Evolutionary conservation across 2,329 filamentous ascomycete species (phyloP), one percentile per base, ranked within the genome.

Genomic region (Mariannaea elegans): DNA sequence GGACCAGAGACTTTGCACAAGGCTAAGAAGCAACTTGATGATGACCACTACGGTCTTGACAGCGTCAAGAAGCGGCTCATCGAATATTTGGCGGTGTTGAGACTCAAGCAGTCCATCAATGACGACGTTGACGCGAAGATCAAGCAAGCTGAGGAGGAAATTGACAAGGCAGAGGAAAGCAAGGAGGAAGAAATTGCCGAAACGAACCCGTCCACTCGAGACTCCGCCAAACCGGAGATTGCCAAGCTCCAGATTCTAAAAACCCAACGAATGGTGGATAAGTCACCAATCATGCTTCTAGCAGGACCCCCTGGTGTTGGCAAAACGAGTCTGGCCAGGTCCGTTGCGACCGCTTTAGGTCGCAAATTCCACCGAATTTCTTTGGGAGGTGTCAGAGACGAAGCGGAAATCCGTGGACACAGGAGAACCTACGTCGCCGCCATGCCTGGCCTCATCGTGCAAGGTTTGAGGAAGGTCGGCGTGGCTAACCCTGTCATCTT

Each of bases 291-390:
- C 65, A 84, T 99, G 65, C 87, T 99, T 9, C 86, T 99, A 8
- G 92, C 96, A 36, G 95, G 95, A 0, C 95, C 95, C 12, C 95
- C 95, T 2, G 95, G 95, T 46, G 94, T 94, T 3, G 95, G 95
- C 65, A 99, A 99, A 83, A 99, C 95, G 0, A 97, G 93, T 69
- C 82, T 99, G 44, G 95, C 95, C 27, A 93, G 94, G 69, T 98
- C 94, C 1, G 90, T 99, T 21, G 95, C 95, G 2, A 92, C 92
- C 14, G 94, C 95, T 1, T 84, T 99, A 10, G 94, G 94, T 14
- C 89, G 95, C 64, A 97, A 97, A 75, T 99, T 99, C 76, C 94
- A 99, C 76, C 89, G 95, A 44, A 97, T 99, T 69, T 98, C 95
- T 3, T 88, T 99, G 4, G 95, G 95, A 61, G 95, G 95, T 68